Base-by-base conservation (phyloP, 371 early-diverging fungal genomes). In the Mortierella sp. region DNA sequence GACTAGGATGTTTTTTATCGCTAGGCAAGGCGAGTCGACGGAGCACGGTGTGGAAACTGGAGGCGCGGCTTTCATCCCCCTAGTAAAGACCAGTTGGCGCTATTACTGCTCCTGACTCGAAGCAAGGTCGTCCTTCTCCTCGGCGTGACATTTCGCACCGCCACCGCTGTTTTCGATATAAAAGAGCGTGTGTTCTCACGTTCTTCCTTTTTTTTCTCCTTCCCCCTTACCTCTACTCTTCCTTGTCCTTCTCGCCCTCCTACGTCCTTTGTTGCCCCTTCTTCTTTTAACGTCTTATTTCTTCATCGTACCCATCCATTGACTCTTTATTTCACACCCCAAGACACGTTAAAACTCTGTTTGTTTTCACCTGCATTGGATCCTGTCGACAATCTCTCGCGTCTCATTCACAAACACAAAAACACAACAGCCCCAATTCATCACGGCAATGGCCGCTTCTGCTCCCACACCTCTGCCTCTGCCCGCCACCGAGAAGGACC, bases 401-500 rank as follows among this genome's bases (percentile, higher is more conserved):
- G 11, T 24, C 67, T 40, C 10, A 21, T 24, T 40, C 28, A 16
- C 19, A 19, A 51, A 14, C 51, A 14, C 13, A 54, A n/a, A 54
- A 54, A 54, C 21, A 54, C 21, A n/a, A 21, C 19, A 31, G 31
- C 31, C 16, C 37, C 24, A 24, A 67, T 24, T 67, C 67, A 37
- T 67, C 67, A 67, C 19, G 9, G 16, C 70, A 26, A 67, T 67
- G 67, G 69, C 16, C 0, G 9, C 73, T 13, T 19, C 28, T 2
- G 44, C 69, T 24, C 72, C 75, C 53, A 50, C 43, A 16, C 77
- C 67, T 67, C 40, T 40, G 21, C 40, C 67, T 67, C 24, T 81
- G n/a, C 82, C 82, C 28, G 69, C 75, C 1, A 75, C 82, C 0
- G 86, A 79, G 57, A 26, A 64, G 11, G 86, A 81, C 13, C 82